phyloP scores from a whole-genome alignment of 2,329 filamentous ascomycete genomes.

The Thielaviopsis euricoi region DNA sequence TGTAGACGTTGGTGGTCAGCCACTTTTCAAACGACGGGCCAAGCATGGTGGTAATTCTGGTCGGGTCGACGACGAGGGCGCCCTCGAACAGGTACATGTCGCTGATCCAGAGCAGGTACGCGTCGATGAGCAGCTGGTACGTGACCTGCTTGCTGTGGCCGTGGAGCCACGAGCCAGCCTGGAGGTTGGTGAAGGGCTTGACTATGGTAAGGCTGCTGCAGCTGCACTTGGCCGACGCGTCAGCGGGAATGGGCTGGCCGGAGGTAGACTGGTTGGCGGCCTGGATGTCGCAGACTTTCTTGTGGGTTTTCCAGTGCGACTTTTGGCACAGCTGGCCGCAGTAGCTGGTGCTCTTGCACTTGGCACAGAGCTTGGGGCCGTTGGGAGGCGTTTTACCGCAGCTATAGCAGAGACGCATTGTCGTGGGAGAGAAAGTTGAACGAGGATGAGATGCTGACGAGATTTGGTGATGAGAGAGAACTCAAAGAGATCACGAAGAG shows the following conservation, averaged over 20 bases:
- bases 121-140: background rate
- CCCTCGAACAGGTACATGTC: background rate
- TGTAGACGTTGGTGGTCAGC: background rate
- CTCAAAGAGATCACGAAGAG: too few relatives aligned
- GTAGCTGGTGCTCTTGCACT: background rate
- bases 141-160: background rate
- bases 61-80: background rate
- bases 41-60: background rate
- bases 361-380: background rate
- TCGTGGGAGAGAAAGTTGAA: too few relatives aligned
- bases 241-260: background rate
- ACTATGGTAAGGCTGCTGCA: background rate
- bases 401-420: background rate
- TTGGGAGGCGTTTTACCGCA: background rate
- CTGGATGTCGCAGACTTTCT: background rate
- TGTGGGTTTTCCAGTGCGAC: background rate
- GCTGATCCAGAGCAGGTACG: background rate
- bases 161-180: background rate
- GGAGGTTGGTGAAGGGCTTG: background rate
- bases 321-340: background rate
- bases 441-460: too few relatives aligned
- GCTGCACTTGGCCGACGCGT: background rate
- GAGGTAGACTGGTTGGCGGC: too few relatives aligned
- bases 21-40: background rate
- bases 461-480: too few relatives aligned